Evolutionary conservation across 495 filamentous ascomycete species (phyloP).

Genomic region (Thermochaetoides thermophila): DNA sequence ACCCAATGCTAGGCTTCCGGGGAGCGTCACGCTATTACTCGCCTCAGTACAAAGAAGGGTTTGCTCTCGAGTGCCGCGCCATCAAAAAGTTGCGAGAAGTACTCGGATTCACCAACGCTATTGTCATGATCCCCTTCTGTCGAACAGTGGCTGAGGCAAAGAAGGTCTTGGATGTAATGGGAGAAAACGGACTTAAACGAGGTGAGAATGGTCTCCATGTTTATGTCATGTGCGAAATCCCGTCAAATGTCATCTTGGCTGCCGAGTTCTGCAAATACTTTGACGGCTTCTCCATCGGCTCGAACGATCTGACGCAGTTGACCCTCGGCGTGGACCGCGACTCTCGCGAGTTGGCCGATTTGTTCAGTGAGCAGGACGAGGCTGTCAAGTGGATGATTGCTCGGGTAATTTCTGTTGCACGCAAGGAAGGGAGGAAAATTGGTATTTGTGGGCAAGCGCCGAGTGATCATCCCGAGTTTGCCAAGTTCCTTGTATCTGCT

Average conservation of each 20-base stretch:
- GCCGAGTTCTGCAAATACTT: slow-evolving; percentile 17
- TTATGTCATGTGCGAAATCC: slow-evolving; percentile 29
- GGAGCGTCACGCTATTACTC: slow-evolving; percentile 27
- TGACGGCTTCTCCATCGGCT: slow-evolving; percentile 28
- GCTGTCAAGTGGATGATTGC: slow-evolving; percentile 26
- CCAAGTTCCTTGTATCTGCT: slow-evolving; percentile 16
- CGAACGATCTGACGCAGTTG: slow-evolving; percentile 26
- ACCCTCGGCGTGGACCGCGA: slow-evolving; percentile 25
- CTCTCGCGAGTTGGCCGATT: slow-evolving; percentile 17
- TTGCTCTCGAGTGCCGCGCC: slow-evolving; percentile 24
- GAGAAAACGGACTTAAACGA: slow-evolving; percentile 17
- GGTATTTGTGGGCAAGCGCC: slow-evolving; percentile 25
- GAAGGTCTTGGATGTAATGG: slow-evolving; percentile 20
- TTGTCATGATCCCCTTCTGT: slow-evolving; percentile 28
- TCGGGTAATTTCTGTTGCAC: slow-evolving; percentile 14
- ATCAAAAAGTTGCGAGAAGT: slow-evolving; percentile 22
- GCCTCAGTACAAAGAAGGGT: slow-evolving; percentile 22
- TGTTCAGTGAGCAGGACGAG: slow-evolving; percentile 24
- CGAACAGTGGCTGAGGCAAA: slow-evolving; percentile 21
- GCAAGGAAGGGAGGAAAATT: slow-evolving; percentile 16
- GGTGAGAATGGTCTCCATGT: slow-evolving; percentile 22
- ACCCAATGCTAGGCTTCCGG: slow-evolving; percentile 27
- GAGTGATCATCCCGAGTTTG: slow-evolving; percentile 24
- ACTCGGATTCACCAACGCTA: slow-evolving; percentile 23
- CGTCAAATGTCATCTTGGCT: slow-evolving; percentile 24